phyloP scores from a whole-genome alignment of 2,329 filamentous ascomycete genomes.

The Fusarium napiforme region DNA sequence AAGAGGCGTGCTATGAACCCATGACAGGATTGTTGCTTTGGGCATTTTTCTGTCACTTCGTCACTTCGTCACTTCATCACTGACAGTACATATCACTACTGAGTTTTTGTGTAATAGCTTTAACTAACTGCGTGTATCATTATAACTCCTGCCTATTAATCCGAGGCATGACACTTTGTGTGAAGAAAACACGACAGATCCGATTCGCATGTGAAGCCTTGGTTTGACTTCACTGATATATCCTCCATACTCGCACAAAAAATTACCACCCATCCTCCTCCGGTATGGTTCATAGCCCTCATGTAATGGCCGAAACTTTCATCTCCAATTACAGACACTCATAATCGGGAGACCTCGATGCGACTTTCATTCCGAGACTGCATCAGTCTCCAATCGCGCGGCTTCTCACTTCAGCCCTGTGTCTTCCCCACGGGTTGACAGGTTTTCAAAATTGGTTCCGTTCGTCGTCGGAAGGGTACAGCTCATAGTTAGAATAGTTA shows the following conservation, averaged over 20 bases:
- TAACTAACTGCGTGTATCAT: neutral
- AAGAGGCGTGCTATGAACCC: conserved; percentile 6
- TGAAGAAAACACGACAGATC: neutral
- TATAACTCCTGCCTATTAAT: neutral
- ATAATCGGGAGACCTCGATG: neutral
- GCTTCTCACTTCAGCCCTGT: conserved; percentile 27
- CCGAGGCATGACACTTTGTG: neutral
- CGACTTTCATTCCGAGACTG: neutral
- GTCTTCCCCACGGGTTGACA: neutral
- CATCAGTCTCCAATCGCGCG: neutral
- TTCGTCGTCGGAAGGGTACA: neutral
- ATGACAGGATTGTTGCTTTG: neutral
- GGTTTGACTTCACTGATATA: neutral
- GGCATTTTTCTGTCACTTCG: neutral
- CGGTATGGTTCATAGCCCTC: neutral
- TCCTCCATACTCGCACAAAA: neutral
- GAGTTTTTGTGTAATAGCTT: neutral
- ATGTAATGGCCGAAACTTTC: neutral
- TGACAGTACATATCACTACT: neutral
- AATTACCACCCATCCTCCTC: neutral
- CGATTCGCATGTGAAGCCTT: neutral
- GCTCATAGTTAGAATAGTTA: neutral
- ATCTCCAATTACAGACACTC: neutral
- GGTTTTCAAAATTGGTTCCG: neutral
- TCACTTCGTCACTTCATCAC: neutral